Percentiles rank a stretch among this genome's conserved stretches.
These are phyloP conservation scores for Flaveria floridana DNA, from an alignment of 140 eudicot species.

Conservation along the genomic window DNA sequence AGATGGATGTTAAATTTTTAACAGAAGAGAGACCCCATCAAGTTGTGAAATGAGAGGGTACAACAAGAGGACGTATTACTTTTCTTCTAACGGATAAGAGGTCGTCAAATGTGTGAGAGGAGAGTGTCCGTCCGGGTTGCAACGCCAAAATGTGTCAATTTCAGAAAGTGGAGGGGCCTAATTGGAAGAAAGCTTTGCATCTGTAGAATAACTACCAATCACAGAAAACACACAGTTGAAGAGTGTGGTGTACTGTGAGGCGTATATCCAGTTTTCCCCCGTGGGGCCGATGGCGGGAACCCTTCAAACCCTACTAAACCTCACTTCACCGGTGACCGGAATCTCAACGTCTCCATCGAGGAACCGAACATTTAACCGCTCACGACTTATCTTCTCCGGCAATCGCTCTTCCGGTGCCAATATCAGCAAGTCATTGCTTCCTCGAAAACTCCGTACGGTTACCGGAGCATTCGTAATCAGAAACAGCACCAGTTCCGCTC, in stretches of 20 bases:
- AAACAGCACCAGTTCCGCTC: conserved; percentile 40
- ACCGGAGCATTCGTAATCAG: conserved; percentile 32
- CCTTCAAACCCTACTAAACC: conserved; percentile 37
- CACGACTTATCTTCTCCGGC: conserved; percentile 18
- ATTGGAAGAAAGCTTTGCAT: neutral
- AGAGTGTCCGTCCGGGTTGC: too few relatives aligned
- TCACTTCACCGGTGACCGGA: conserved; percentile 42
- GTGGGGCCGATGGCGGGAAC: conserved; percentile 56
- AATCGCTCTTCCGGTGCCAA: neutral
- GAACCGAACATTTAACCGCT: neutral
- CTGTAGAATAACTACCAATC: neutral
- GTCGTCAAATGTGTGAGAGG: too few relatives aligned
- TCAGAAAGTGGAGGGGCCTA: neutral
- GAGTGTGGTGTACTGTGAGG: conserved; percentile 14
- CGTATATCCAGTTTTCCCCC: neutral
- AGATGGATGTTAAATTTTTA: too few relatives aligned
- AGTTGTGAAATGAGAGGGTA: too few relatives aligned
- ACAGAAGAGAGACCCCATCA: too few relatives aligned
- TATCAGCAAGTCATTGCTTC: conserved; percentile 23
- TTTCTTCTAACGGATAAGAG: too few relatives aligned
- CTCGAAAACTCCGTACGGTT: conserved; percentile 40
- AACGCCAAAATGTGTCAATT: neutral
- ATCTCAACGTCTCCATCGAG: conserved; percentile 29
- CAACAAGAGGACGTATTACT: too few relatives aligned
- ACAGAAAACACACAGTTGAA: conserved; percentile 22